Evolutionary conservation across 257 asterid genomes (phyloP).

Genomic region (Ehretia macrophylla): DNA sequence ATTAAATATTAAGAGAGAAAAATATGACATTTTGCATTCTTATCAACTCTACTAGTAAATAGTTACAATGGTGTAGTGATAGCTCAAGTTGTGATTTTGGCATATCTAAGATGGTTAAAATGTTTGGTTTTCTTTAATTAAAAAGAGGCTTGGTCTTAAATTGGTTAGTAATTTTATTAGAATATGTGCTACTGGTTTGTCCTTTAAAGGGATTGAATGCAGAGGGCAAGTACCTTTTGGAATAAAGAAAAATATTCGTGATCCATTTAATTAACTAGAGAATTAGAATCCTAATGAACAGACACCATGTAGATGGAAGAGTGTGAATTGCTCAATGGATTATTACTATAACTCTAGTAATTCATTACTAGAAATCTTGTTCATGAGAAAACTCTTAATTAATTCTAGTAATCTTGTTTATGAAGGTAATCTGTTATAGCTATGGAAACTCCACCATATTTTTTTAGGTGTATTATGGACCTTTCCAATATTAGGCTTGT

Average conservation of each 20-base stretch:
- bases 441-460: too few species aligned
- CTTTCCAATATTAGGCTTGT: too few species aligned
- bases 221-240: slow-evolving; percentile 62
- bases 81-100: slow-evolving; percentile 8
- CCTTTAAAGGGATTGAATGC: slow-evolving; percentile 52
- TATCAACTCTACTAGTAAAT: neutral
- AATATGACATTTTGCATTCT: too few species aligned
- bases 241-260: slow-evolving; percentile 60
- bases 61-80: slow-evolving; percentile 10
- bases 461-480: too few species aligned
- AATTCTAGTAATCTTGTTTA: too few species aligned
- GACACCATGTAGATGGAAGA: slow-evolving; percentile 76
- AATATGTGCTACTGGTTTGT: slow-evolving; percentile 24
- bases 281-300: slow-evolving; percentile 67
- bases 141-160: slow-evolving; percentile 31
- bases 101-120: slow-evolving; percentile 23
- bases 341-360: too few species aligned
- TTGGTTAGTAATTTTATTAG: slow-evolving; percentile 32
- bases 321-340: slow-evolving; percentile 61
- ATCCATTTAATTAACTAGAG: slow-evolving; percentile 33
- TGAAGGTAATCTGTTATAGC: too few species aligned
- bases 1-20: too few species aligned
- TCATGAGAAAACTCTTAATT: too few species aligned
- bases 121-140: slow-evolving; percentile 42
- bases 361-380: too few species aligned